Percentiles rank a stretch among this genome's conserved stretches.
phyloP scores from a whole-genome alignment of 202 grass and related monocot genomes.

The Alloteropsis angusta region DNA sequence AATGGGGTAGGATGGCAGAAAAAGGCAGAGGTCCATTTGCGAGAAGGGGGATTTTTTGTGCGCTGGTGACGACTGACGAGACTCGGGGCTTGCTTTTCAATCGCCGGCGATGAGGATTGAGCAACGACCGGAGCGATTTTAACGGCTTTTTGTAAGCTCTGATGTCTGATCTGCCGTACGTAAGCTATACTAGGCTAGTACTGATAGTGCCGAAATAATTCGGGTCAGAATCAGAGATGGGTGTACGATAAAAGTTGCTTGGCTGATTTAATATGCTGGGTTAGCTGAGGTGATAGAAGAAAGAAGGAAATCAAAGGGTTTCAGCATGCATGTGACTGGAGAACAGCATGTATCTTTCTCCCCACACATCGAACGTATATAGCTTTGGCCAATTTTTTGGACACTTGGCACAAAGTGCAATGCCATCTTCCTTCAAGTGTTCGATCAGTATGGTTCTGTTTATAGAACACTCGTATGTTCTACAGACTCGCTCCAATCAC shows the following conservation, averaged over 20 bases:
- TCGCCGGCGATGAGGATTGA: conserved; percentile 9
- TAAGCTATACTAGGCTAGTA: neutral
- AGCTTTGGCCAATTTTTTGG: neutral
- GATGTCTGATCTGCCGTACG: neutral
- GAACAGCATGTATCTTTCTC: neutral
- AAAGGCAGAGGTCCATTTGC: neutral
- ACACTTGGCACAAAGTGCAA: neutral
- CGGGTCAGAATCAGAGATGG: neutral
- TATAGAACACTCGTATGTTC: too few relatives aligned
- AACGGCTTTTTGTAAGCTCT: neutral
- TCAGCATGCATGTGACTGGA: neutral
- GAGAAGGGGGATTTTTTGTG: neutral
- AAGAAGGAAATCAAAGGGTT: neutral
- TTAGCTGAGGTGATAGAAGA: neutral
- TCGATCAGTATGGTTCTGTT: neutral
- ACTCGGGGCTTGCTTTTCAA: conserved; percentile 4
- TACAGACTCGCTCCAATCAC: too few relatives aligned
- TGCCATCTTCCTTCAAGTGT: neutral
- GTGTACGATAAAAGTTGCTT: neutral
- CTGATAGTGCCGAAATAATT: neutral
- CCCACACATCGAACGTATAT: neutral
- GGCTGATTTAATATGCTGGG: neutral
- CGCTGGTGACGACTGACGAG: neutral
- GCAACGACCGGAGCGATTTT: neutral
- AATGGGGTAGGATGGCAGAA: neutral